Conservation (phyloP, 2,329 filamentous ascomycete genomes). For the Basipetospora chlamydospora region DNA sequence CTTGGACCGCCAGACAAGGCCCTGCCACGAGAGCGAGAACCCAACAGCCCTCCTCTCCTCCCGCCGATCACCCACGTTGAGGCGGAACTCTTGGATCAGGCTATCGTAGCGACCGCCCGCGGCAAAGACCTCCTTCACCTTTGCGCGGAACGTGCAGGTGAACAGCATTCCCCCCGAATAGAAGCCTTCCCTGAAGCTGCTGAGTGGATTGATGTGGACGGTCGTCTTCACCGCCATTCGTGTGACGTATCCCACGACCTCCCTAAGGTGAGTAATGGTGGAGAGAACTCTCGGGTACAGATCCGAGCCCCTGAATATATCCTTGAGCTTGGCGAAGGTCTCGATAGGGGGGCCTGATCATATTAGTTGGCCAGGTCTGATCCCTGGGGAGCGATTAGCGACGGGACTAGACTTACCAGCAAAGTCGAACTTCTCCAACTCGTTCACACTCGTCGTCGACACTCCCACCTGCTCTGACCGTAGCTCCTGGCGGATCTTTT, state of each 20-base stretch:
- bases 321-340: slow-evolving; percentile 43
- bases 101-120: slow-evolving; percentile 89
- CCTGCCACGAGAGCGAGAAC: slow-evolving; percentile 79
- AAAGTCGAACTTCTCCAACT: slow-evolving; percentile 84
- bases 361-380: neutral
- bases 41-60: slow-evolving; percentile 72
- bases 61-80: slow-evolving; percentile 47
- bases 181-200: slow-evolving; percentile 82
- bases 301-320: slow-evolving; percentile 46
- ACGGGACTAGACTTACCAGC: slow-evolving; percentile 36
- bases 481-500: slow-evolving; percentile 68
- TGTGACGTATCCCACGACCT: slow-evolving; percentile 63
- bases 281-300: slow-evolving; percentile 61
- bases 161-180: slow-evolving; percentile 79
- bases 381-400: no score
- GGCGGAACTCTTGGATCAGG: slow-evolving; percentile 70
- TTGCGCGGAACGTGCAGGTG: slow-evolving; percentile 77
- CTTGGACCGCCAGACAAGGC: slow-evolving; percentile 1
- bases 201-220: slow-evolving; percentile 71
- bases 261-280: slow-evolving; percentile 65
- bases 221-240: slow-evolving; percentile 62
- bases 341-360: slow-evolving; percentile 38
- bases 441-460: slow-evolving; percentile 78
- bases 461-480: slow-evolving; percentile 69
- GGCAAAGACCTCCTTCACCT: slow-evolving; percentile 73